Conservation (phyloP, 2,329 filamentous ascomycete species). For the Coniochaeta sp. region DNA sequence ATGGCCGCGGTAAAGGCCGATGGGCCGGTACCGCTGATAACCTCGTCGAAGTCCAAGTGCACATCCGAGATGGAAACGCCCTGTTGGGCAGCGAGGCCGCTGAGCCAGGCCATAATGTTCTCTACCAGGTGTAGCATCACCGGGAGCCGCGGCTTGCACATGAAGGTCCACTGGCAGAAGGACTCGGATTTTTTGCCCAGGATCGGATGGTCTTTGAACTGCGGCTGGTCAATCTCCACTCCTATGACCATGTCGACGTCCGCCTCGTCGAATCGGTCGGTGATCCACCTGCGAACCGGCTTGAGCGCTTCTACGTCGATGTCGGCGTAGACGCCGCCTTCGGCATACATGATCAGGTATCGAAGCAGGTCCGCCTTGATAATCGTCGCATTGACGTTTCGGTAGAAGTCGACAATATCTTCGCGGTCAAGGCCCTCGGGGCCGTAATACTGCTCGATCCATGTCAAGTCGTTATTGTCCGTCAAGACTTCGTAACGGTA, state of each 20-base stretch:
- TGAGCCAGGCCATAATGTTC: conserved; percentile 14
- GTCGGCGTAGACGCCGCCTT: conserved; percentile 45
- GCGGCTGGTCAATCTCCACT: conserved; percentile 22
- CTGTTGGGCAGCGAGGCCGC: conserved; percentile 9
- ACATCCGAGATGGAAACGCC: conserved; percentile 7
- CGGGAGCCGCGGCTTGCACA: conserved; percentile 22
- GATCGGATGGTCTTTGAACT: conserved; percentile 18
- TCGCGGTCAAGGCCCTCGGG: conserved; percentile 53
- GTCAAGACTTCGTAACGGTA: conserved; percentile 61
- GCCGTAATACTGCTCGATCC: conserved; percentile 60
- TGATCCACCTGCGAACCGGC: conserved; percentile 31
- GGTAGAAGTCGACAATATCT: conserved; percentile 53
- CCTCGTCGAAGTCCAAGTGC: conserved; percentile 16
- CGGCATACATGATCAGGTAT: conserved; percentile 17
- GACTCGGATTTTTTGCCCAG: conserved; percentile 19
- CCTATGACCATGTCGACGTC: conserved; percentile 18
- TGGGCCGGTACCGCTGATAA: conserved; percentile 23
- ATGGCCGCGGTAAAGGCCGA: conserved; percentile 24
- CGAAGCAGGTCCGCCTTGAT: conserved; percentile 22
- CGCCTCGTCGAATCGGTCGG: conserved; percentile 10
- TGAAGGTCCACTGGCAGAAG: conserved; percentile 28
- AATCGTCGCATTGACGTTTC: conserved; percentile 50
- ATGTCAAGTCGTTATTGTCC: conserved; percentile 58
- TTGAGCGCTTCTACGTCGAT: conserved; percentile 54
- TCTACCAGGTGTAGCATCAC: conserved; percentile 19